Conservation (phyloP, 2,329 filamentous ascomycete genomes). For the Colletotrichum tanaceti region DNA sequence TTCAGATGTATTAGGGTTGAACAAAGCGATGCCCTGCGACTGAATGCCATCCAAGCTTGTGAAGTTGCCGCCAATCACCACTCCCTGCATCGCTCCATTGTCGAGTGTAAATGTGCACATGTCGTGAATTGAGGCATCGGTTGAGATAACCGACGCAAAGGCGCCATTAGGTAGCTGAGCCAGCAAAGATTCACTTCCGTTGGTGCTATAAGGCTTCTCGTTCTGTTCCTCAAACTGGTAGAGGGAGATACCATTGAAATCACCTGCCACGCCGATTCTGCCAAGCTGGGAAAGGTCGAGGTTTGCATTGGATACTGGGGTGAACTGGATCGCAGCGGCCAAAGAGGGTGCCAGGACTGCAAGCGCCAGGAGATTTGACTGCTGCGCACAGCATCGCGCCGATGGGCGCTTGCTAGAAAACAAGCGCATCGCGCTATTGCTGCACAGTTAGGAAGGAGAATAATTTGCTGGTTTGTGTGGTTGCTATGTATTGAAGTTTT, state of each 20-base stretch:
- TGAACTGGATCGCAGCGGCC: constrained; percentile 67
- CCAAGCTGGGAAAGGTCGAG: constrained; percentile 84
- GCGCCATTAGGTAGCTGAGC: constrained; percentile 86
- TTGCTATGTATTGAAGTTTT: constrained; percentile 27
- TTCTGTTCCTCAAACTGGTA: constrained; percentile 87
- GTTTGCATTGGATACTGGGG: constrained; percentile 72
- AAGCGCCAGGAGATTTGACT: constrained; percentile 54
- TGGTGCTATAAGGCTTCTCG: constrained; percentile 72
- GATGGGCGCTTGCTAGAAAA: constrained; percentile 56
- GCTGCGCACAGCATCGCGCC: constrained; percentile 52
- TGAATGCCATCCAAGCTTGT: constrained; percentile 84
- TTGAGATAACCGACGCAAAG: constrained; percentile 77
- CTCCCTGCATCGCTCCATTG: constrained; percentile 75
- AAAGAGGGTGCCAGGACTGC: constrained; percentile 55
- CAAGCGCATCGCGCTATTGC: constrained; percentile 60
- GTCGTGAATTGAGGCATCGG: constrained; percentile 85
- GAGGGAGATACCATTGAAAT: constrained; percentile 91
- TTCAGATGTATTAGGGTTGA: constrained; percentile 77
- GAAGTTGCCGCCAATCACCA: constrained; percentile 94
- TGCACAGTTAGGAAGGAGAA: neutral
- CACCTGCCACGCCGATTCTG: constrained; percentile 84
- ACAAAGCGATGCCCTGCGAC: constrained; percentile 83
- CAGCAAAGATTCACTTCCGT: constrained; percentile 85
- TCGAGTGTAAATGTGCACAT: constrained; percentile 84
- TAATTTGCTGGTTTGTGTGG: constrained; percentile 7